Evolutionary conservation across 2,329 filamentous ascomycete species (phyloP), one percentile per base, ranked within the genome.

Genomic region (Aspergillus fischeri): DNA sequence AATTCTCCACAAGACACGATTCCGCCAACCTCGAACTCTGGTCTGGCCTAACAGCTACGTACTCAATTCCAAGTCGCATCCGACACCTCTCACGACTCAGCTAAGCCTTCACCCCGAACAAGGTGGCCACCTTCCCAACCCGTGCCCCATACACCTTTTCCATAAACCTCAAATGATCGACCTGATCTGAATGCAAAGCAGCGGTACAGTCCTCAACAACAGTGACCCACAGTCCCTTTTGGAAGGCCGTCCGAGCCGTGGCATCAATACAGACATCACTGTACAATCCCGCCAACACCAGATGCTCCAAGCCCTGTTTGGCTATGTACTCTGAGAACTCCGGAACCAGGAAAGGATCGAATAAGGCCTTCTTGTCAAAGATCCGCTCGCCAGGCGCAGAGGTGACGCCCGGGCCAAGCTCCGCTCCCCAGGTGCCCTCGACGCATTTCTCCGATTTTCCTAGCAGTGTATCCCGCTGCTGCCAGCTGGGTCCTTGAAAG

Each of bases 201-300:
- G 32, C 28, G 10, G 44, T 54, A 27, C 52, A 49, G 24, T 54
- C 44, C 20, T 49, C 52, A 14, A 49, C n/a, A 27, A 54, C 52
- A 7, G 52, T 54, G 21, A 54, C 44, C 42, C 44, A 38, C 27
- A 54, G 11, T 6, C 52, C 52, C 52, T 54, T 54, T 25, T 54
- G 52, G 11, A 54, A 54, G 10, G 52, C 52, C 20, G 52, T 54
- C 20, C 52, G n/a, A 8, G 52, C 52, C 14, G 52, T 54, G 8
- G 52, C 28, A 42, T 54, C 52, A 49, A 54, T 21, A 20, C 52
- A 54, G n/a, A 54, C 52, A 49, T 54, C 52, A 1, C 38, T 42
- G 38, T 42, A 42, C 38, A 42, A 42, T 1, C 38, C 38, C 5
- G 38, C 38, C 38, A 42, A 17, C 38, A 42, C 2, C 38, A 42